phyloP scores from a whole-genome alignment of 192 early-diverging fungal species.

The Gryganskiella cystojenkinii region DNA sequence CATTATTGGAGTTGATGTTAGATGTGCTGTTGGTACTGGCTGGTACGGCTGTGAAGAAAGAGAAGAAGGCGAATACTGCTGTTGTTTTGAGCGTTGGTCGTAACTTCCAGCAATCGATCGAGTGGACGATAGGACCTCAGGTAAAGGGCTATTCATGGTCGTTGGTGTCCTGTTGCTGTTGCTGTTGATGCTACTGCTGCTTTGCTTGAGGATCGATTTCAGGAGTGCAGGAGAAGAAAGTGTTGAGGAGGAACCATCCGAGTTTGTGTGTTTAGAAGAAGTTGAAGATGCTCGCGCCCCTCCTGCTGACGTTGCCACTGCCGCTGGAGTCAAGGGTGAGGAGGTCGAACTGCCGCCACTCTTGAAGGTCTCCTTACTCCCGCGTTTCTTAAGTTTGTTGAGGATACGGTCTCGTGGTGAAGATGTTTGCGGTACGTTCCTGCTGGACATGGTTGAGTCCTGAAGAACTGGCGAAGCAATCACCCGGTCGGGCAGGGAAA shows the following conservation, averaged over 20 bases:
- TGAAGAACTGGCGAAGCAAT: slow-evolving; percentile 10
- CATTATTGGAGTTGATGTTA: too few relatives aligned
- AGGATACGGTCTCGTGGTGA: slow-evolving; percentile 17
- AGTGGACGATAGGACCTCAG: not conserved
- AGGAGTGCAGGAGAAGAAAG: too few relatives aligned
- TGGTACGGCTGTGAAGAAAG: not conserved
- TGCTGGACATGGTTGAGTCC: not conserved
- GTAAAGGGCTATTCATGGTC: too few relatives aligned
- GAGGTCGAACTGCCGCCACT: not conserved
- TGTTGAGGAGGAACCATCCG: too few relatives aligned
- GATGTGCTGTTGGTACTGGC: too few relatives aligned
- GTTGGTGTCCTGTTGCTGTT: not conserved
- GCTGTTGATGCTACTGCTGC: not conserved
- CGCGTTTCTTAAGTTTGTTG: slow-evolving; percentile 15
- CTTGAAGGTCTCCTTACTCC: slow-evolving; percentile 27
- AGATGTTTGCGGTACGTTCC: not conserved
- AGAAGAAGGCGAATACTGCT: slow-evolving; percentile 9
- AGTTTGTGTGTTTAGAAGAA: not conserved
- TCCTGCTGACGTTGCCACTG: slow-evolving; percentile 1
- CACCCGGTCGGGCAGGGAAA: slow-evolving; percentile 21
- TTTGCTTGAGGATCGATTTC: not conserved
- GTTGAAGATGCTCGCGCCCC: slow-evolving; percentile 8
- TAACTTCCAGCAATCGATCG: not conserved
- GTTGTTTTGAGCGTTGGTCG: not conserved
- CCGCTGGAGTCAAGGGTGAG: slow-evolving; percentile 14